phyloP scores from a whole-genome alignment of 495 filamentous ascomycete species.

The Podospora australis region DNA sequence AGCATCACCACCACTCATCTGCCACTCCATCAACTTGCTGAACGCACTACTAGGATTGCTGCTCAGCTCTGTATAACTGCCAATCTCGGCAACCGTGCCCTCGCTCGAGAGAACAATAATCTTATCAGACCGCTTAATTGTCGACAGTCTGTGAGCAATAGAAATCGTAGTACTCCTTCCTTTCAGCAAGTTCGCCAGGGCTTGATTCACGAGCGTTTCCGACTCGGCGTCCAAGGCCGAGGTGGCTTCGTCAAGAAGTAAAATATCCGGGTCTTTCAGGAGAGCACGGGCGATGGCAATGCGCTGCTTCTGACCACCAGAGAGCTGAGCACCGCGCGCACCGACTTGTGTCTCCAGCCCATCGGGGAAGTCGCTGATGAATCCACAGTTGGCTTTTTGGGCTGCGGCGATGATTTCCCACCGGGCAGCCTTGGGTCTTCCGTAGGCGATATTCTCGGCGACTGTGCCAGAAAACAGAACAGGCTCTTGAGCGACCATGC shows the following conservation, averaged over 20 bases:
- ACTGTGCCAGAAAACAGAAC: conserved; percentile 94
- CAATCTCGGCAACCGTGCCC: conserved; percentile 84
- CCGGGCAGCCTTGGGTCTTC: conserved; percentile 69
- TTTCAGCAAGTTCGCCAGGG: conserved; percentile 69
- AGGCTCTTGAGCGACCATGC: conserved; percentile 90
- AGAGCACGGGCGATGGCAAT: conserved; percentile 94
- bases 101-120: conserved; percentile 84
- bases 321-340: conserved; percentile 86
- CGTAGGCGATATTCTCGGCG: conserved; percentile 95
- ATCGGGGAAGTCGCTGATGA: conserved; percentile 94
- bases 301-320: conserved; percentile 94
- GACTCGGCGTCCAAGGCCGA: conserved; percentile 95
- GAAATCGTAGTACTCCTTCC: conserved; percentile 92
- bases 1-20: conserved; percentile 78
- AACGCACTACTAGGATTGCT: conserved; percentile 71
- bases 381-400: conserved; percentile 90
- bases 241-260: conserved; percentile 93
- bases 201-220: conserved; percentile 90
- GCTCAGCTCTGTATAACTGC: conserved; percentile 72
- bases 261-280: conserved; percentile 91
- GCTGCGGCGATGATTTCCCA: conserved; percentile 81
- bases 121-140: conserved; percentile 87
- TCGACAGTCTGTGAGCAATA: conserved; percentile 90
- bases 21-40: conserved; percentile 96
- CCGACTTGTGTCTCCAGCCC: conserved; percentile 92